These are phyloP conservation scores for Apiospora aurea DNA, from an alignment of 2,329 filamentous ascomycete genomes.

Conservation along the genomic window DNA sequence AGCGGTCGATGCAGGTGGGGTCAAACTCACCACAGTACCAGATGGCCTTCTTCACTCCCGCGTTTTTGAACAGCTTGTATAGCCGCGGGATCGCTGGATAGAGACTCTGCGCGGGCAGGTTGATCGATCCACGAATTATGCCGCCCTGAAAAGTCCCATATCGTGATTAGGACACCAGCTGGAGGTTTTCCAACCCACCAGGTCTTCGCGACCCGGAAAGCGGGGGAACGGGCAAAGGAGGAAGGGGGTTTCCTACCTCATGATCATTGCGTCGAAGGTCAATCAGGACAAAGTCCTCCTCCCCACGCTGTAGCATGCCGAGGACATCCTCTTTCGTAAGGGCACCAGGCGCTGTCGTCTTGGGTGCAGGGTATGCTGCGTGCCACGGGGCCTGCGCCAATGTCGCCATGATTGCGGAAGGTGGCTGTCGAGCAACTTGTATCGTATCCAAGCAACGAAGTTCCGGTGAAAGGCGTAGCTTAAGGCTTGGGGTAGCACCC, in stretches of 20 bases:
- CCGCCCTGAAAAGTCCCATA: conserved; percentile 52
- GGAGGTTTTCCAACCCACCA: background rate
- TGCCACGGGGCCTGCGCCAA: conserved; percentile 2
- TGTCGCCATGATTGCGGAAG: background rate
- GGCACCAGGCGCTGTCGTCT: background rate
- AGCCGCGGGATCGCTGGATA: conserved; percentile 50
- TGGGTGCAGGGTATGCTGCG: background rate
- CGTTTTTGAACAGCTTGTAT: conserved; percentile 51
- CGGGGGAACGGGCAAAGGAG: background rate
- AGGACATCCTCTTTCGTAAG: background rate
- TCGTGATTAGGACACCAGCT: background rate
- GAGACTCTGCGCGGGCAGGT: conserved; percentile 57
- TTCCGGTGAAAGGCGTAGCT: background rate
- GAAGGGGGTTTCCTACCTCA: conserved; percentile 40
- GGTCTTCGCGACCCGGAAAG: background rate
- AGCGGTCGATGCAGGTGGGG: background rate
- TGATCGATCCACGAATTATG: conserved; percentile 61
- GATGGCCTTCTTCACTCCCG: conserved; percentile 49
- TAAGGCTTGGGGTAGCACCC: no score
- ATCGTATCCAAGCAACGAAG: background rate
- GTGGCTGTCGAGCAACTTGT: background rate
- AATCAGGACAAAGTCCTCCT: conserved; percentile 43
- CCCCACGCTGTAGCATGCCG: background rate
- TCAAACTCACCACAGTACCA: conserved; percentile 55
- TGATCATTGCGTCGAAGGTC: conserved; percentile 52